These are phyloP conservation scores for Globisporangium radiosum DNA, from an alignment of 352 stramenopile genomes.

Conservation along the genomic window DNA sequence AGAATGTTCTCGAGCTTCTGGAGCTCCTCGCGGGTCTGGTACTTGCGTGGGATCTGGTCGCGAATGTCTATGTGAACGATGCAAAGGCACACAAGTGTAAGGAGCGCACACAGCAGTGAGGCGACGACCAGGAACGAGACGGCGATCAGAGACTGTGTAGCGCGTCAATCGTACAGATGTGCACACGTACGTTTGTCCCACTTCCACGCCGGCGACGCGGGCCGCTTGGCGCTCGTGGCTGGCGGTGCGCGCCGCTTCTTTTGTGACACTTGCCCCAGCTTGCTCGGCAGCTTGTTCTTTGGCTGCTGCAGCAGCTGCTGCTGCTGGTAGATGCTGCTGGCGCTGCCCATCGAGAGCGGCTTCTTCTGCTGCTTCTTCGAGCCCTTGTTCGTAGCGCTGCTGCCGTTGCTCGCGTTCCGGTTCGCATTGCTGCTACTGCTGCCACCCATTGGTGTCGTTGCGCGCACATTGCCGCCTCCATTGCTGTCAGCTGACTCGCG, in stretches of 20 bases:
- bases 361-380: neutral
- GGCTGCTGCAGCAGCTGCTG: slow-evolving; percentile 1
- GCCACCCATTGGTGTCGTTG: neutral
- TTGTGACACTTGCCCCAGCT: slow-evolving; percentile 2
- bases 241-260: slow-evolving; percentile 8
- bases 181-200: slow-evolving; percentile 64
- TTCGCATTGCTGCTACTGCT: slow-evolving; percentile 1
- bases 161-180: too few species aligned
- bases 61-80: slow-evolving; percentile 38
- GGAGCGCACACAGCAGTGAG: neutral
- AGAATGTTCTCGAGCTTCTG: slow-evolving; percentile 85
- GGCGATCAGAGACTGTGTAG: too few species aligned
- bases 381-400: slow-evolving; percentile 1
- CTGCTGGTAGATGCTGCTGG: neutral
- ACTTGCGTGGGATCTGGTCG: slow-evolving; percentile 80
- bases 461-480: slow-evolving; percentile 4
- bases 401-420: neutral
- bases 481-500: slow-evolving; percentile 14
- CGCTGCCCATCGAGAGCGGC: slow-evolving; percentile 4
- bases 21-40: slow-evolving; percentile 69
- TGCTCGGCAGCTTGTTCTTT: slow-evolving; percentile 8
- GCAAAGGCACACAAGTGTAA: neutral
- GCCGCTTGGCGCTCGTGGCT: slow-evolving; percentile 13
- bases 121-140: too few species aligned
- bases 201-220: slow-evolving; percentile 47